Conservation (phyloP, 2,329 filamentous ascomycete genomes). For the Pseudopithomyces chartarum region DNA sequence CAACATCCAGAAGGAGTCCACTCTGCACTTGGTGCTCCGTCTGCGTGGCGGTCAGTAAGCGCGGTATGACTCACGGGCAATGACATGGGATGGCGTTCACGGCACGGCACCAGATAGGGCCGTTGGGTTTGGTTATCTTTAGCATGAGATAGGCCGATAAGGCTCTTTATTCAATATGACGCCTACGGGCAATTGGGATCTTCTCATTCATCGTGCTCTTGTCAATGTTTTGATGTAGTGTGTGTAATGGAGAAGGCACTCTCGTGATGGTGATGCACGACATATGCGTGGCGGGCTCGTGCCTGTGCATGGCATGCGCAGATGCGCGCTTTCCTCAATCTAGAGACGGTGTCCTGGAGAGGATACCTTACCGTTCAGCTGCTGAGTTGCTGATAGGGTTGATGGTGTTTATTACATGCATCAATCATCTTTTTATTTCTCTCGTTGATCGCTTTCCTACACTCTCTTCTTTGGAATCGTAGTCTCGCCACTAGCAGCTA, state of each 20-base stretch:
- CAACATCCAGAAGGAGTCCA: constrained; percentile 85
- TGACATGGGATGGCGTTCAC: constrained; percentile 38
- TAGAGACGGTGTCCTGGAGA: too few species aligned
- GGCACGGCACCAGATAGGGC: constrained; percentile 25
- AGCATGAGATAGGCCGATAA: constrained; percentile 25
- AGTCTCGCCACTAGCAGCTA: too few species aligned
- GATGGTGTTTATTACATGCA: too few species aligned
- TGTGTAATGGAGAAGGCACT: background rate
- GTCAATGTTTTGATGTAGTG: background rate
- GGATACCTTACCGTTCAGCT: too few species aligned
- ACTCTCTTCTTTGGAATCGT: too few species aligned
- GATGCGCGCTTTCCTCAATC: too few species aligned
- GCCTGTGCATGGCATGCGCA: too few species aligned
- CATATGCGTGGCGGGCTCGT: too few species aligned
- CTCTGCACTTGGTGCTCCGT: constrained; percentile 67
- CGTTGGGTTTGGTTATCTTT: constrained; percentile 32
- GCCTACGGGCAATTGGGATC: constrained; percentile 36
- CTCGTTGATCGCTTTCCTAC: too few species aligned
- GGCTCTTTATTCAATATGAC: constrained; percentile 36
- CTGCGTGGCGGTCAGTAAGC: constrained; percentile 61
- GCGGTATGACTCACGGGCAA: constrained; percentile 18
- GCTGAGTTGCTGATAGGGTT: too few species aligned
- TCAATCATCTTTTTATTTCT: too few species aligned
- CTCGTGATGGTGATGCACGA: too few species aligned
- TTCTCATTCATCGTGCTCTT: constrained; percentile 17